These are phyloP conservation scores for Acidomyces sp. DNA, from an alignment of 495 filamentous ascomycete genomes.

Conservation along the genomic window DNA sequence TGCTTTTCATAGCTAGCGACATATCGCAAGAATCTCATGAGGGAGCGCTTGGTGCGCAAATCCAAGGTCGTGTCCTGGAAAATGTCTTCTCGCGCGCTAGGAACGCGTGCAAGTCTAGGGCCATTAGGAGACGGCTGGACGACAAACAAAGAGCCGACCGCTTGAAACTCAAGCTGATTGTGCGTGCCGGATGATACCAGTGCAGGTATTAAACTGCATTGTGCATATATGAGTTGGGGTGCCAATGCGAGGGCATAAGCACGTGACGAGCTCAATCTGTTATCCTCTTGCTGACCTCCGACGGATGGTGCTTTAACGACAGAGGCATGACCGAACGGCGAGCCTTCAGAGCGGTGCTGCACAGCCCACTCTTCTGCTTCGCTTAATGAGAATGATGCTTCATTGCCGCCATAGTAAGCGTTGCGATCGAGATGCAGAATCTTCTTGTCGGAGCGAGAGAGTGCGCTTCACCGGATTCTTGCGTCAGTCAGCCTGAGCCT, in stretches of 20 bases:
- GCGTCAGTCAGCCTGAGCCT: constrained; percentile 47
- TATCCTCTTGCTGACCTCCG: constrained; percentile 6
- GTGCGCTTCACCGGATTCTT: constrained; percentile 56
- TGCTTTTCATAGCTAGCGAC: constrained; percentile 49
- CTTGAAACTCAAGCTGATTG: constrained; percentile 80
- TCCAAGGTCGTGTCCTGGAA: constrained; percentile 61
- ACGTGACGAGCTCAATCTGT: constrained; percentile 49
- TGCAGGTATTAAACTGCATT: constrained; percentile 57
- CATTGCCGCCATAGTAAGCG: constrained; percentile 71
- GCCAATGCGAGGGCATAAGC: constrained; percentile 74
- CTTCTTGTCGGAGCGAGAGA: constrained; percentile 83
- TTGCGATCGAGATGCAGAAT: constrained; percentile 84
- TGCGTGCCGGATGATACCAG: constrained; percentile 82
- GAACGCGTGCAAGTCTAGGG: constrained; percentile 40
- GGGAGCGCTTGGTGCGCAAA: constrained; percentile 57
- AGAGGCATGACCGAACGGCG: constrained; percentile 27
- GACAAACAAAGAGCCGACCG: constrained; percentile 89
- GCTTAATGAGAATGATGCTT: constrained; percentile 76
- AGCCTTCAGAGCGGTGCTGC: constrained; percentile 23
- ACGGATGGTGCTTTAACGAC: constrained; percentile 21
- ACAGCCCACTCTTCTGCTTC: constrained; percentile 67
- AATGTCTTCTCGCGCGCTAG: constrained; percentile 76
- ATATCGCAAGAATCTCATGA: constrained; percentile 85
- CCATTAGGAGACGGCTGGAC: constrained; percentile 27
- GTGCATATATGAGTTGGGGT: constrained; percentile 76